phyloP scores from a whole-genome alignment of 192 early-diverging fungal genomes.

The Entophlyctis helioformis region DNA sequence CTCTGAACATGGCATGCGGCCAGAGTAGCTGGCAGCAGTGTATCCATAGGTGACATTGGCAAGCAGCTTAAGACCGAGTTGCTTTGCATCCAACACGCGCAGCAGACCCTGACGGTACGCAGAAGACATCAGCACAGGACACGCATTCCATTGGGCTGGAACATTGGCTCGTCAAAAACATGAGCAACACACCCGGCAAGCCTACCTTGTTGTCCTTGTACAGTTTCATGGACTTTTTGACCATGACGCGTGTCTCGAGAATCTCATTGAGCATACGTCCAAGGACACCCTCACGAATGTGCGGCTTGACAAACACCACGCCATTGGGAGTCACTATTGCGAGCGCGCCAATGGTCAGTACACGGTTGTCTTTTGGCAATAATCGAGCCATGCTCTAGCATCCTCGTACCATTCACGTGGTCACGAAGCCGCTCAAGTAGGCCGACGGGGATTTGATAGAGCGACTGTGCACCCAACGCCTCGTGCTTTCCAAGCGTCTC shows the following conservation, averaged over 20 bases:
- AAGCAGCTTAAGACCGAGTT: slow-evolving; percentile 78
- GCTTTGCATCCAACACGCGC: slow-evolving; percentile 66
- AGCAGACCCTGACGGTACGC: slow-evolving; percentile 26
- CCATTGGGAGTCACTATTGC: slow-evolving; percentile 63
- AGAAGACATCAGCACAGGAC: neutral
- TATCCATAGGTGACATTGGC: slow-evolving; percentile 94
- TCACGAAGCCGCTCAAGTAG: slow-evolving; percentile 53
- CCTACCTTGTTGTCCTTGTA: slow-evolving; percentile 44
- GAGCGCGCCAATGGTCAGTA: neutral
- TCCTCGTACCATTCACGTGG: slow-evolving; percentile 52
- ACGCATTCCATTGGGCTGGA: neutral
- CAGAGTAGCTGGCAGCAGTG: slow-evolving; percentile 69
- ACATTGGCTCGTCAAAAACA: too few relatives aligned
- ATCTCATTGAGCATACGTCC: slow-evolving; percentile 76
- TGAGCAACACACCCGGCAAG: neutral
- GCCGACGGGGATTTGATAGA: slow-evolving; percentile 45
- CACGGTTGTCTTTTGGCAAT: too few relatives aligned
- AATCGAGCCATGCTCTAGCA: too few relatives aligned
- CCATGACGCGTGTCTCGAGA: slow-evolving; percentile 80
- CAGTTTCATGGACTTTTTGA: slow-evolving; percentile 74
- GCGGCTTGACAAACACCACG: slow-evolving; percentile 69
- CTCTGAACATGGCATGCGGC: slow-evolving; percentile 80
- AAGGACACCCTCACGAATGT: slow-evolving; percentile 68
- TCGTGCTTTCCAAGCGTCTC: slow-evolving; percentile 21
- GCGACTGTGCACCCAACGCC: slow-evolving; percentile 51